phyloP scores from a whole-genome alignment of 2,329 filamentous ascomycete species.

The Escovopsis sp. region DNA sequence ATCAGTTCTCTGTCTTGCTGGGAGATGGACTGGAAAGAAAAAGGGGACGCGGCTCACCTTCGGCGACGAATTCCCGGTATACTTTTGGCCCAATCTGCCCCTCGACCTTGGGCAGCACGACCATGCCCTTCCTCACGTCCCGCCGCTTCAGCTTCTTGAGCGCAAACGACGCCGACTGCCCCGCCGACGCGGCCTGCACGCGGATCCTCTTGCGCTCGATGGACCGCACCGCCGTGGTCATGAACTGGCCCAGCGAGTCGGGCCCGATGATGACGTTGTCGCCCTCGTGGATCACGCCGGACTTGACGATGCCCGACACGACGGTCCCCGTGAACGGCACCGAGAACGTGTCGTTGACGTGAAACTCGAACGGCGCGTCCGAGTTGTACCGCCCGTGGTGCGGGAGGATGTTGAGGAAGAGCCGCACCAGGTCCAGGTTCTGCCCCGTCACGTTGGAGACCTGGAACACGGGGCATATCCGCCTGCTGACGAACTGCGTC shows the following conservation, averaged over 20 bases:
- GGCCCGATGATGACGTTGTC: conserved; percentile 82
- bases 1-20: no score
- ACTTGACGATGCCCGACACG: conserved; percentile 84
- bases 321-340: conserved; percentile 96
- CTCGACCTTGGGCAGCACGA: conserved; percentile 74
- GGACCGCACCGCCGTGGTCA: conserved; percentile 69
- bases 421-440: conserved; percentile 76
- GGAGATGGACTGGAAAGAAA: no score
- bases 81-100: conserved; percentile 56
- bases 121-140: conserved; percentile 96
- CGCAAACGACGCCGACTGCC: conserved; percentile 86
- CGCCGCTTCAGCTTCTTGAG: conserved; percentile 75
- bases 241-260: conserved; percentile 81
- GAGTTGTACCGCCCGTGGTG: conserved; percentile 88
- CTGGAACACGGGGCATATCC: conserved; percentile 95
- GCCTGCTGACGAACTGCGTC: conserved; percentile 85
- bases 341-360: conserved; percentile 95
- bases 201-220: conserved; percentile 90
- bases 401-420: conserved; percentile 87
- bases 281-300: conserved; percentile 76
- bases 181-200: conserved; percentile 76
- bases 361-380: conserved; percentile 81
- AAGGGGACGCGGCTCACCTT: conserved; percentile 34
- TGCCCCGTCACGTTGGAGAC: conserved; percentile 95
- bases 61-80: conserved; percentile 61